Conservation (phyloP, 192 early-diverging fungal species). For the Coemansia sp. region DNA sequence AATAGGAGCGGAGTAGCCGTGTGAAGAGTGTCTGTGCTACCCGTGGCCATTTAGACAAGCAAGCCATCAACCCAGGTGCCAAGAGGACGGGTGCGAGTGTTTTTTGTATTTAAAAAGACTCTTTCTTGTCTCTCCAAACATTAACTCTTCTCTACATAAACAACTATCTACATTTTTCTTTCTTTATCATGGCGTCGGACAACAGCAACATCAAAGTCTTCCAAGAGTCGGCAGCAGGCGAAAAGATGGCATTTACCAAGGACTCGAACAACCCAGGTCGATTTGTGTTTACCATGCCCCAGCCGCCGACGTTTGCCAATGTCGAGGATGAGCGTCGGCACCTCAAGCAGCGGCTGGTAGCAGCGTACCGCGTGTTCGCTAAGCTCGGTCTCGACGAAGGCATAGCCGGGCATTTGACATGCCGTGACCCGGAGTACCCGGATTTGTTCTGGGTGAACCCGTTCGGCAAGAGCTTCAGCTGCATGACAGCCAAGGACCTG, state of each 20-base stretch:
- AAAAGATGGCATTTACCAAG: slow-evolving; percentile 32
- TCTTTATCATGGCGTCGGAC: slow-evolving; percentile 16
- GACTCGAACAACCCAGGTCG: slow-evolving; percentile 46
- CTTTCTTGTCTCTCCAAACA: slow-evolving; percentile 63
- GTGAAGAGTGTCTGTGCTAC: no score
- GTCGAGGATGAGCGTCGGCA: slow-evolving; percentile 59
- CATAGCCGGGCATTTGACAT: slow-evolving; percentile 63
- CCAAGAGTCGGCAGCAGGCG: slow-evolving; percentile 16
- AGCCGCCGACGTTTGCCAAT: slow-evolving; percentile 46
- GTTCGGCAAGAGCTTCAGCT: slow-evolving; percentile 59
- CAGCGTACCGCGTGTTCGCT: slow-evolving; percentile 61
- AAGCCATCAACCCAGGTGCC: no score
- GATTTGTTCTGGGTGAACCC: slow-evolving; percentile 67
- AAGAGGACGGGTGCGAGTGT: neutral
- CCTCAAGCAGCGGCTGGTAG: slow-evolving; percentile 61
- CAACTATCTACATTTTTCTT: neutral
- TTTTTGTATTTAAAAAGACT: neutral
- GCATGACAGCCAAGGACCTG: slow-evolving; percentile 59
- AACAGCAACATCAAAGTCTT: slow-evolving; percentile 34
- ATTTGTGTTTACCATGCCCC: slow-evolving; percentile 53
- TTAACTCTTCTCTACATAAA: slow-evolving; percentile 50
- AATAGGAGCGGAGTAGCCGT: no score
- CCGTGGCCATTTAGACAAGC: no score
- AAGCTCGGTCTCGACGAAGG: slow-evolving; percentile 64
- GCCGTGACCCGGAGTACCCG: slow-evolving; percentile 62